phyloP scores from a whole-genome alignment of 2,329 filamentous ascomycete species.

The Diaporthe sp. region DNA sequence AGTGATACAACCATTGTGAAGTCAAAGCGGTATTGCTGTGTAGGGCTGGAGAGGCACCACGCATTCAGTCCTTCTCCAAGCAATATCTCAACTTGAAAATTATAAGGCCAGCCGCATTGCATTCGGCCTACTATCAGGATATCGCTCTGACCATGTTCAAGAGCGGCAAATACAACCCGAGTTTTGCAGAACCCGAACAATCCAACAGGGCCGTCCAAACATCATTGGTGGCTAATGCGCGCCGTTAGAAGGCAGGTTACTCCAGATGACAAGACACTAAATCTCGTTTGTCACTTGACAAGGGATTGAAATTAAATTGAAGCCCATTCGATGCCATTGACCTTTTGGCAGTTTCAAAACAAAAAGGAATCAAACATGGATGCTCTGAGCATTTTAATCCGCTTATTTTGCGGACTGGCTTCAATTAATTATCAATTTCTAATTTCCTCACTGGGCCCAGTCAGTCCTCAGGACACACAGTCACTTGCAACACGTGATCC shows the following conservation, averaged over 20 bases:
- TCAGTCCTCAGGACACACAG: not conserved
- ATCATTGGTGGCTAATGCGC: not conserved
- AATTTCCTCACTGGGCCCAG: not conserved
- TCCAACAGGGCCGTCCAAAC: not conserved
- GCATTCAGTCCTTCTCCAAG: not conserved
- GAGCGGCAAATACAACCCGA: slow-evolving; percentile 5
- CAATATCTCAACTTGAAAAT: not conserved
- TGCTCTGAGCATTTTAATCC: not conserved
- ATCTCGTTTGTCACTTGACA: not conserved
- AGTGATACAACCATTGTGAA: not conserved
- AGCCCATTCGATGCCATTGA: not conserved
- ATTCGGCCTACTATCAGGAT: not conserved
- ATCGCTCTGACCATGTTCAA: not conserved
- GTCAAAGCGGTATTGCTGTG: not conserved
- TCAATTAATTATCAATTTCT: not conserved
- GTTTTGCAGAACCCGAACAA: not conserved
- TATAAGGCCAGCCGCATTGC: not conserved
- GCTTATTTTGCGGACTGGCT: not conserved
- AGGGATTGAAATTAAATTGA: not conserved
- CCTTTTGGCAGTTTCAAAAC: not conserved
- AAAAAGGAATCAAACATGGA: not conserved
- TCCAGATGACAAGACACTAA: not conserved
- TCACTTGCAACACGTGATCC: not conserved
- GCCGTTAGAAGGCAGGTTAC: not conserved
- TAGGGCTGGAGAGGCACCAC: not conserved